Base-by-base conservation (phyloP, 2,329 filamentous ascomycete genomes). In the Tricladium varicosporioides region DNA sequence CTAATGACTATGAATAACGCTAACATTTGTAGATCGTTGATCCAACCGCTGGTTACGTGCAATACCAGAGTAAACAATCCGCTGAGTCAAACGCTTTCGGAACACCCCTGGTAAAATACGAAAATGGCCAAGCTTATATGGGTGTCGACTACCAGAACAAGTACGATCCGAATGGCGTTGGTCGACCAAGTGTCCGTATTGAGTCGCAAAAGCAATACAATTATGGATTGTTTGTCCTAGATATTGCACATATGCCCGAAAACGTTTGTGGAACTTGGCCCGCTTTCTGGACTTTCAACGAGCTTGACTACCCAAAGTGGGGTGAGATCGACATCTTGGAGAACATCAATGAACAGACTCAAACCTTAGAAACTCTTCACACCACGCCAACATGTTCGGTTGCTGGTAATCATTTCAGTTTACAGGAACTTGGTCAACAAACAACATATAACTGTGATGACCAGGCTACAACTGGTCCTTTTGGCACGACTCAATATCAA, bases 211-310 rank as follows among this genome's bases (percentile, higher is more conserved):
- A 81, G 52, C 71, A 75, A 2, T 92, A 85, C 70, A 81, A 78
- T 31, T 77, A 84, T 61, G 88, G 86, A 0, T 78, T 91, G 7
- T 83, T 91, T 63, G 83, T 91, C 48, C 76, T 86, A 19, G 88
- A 91, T 69, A 79, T 91, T 48, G 76, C 76, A n/a, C 87, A 91
- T 64, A 91, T 91, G 84, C 88, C 88, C 1, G 48, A 78, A 78
- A 83, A 84, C 1, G 75, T 81, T 49, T 91, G 88, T 63, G 88
- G 88, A 16, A 79, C 82, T 18, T 91, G 88, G 87, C 88, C 88
- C 56, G 84, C 87, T 73, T 80, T 79, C 43, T 56, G 79, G 79
- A 44, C 63, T 65, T 58, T 56, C 22, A 43, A 31, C 5, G 54
- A 59, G 27, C 49, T 75, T 1, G 69, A 80, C 63, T 89, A 86